Evolutionary conservation across 345 rosid species (phyloP).

Genomic region (Trapa bicornis): DNA sequence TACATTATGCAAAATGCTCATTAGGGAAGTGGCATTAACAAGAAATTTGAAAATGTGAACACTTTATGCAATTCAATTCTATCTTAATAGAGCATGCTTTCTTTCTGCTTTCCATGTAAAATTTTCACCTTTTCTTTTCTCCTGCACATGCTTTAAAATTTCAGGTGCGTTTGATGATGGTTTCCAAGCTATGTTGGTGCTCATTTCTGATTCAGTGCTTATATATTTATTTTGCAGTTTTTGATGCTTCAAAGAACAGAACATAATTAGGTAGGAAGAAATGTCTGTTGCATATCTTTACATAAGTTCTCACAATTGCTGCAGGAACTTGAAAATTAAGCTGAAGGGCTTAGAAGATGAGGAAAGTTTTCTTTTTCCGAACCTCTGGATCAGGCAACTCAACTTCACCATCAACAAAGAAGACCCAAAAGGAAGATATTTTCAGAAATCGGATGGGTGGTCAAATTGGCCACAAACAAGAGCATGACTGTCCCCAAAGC

Average conservation of each 20-base stretch:
- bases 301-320: neutral
- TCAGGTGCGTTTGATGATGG: conserved; percentile 8
- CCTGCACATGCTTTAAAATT: neutral
- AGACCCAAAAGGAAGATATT: conserved; percentile 26
- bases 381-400: conserved; percentile 40
- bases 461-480: conserved; percentile 27
- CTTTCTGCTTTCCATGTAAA: no score
- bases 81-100: neutral
- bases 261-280: neutral
- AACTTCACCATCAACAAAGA: conserved; percentile 31
- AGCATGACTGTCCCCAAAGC: conserved; percentile 17
- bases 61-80: neutral
- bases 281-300: neutral
- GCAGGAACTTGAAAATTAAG: neutral
- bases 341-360: conserved; percentile 29
- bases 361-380: conserved; percentile 73
- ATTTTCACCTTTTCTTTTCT: neutral
- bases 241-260: neutral
- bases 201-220: neutral
- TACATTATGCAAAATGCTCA: neutral
- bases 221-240: neutral
- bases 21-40: neutral
- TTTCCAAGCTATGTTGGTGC: neutral
- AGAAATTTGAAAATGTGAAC: neutral
- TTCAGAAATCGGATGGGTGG: conserved; percentile 18